Evolutionary conservation across 805 yeast species (phyloP), one percentile per base, ranked within the genome.

Genomic region (Clavispora carvajalis): DNA sequence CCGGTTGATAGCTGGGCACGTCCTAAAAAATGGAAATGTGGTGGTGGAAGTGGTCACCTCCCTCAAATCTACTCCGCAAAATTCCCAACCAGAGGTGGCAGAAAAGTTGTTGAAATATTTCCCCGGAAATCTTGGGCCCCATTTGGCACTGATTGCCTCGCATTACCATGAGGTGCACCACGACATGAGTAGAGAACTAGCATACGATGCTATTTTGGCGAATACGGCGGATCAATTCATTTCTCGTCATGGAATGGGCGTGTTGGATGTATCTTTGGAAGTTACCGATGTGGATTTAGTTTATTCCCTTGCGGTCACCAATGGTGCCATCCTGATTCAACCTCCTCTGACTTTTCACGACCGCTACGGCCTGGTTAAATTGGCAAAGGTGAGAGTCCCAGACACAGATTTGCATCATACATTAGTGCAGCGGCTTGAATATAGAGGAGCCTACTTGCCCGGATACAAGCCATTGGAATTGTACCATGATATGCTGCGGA

Each of bases 201-300:
- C 37, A 3, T 7, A 19, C 10, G 52, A 48, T n/a, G 44, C 41
- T 4, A 35, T 33, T 5, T 19, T 11, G 18, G 46, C 47, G 2
- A 21, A 42, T 2, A 25, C 47, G 17, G 47, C 62, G 28, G 59
- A 57, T 26, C 47, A 54, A 15, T 67, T 55, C 47, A 48, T 65
- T 11, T 44, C 47, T 10, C 43, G 51, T 5, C 95, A 87, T 58
- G 91, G 95, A 1, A 90, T 85, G 54, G 85, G 87, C 5, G 86
- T 86, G n/a, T 77, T 77, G 57, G 93, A 87, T 53, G 77, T 87
- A 9, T 75, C 87, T 0, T 82, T 86, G 50, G 55, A 54, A n/a
- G 91, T 85, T 0, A 63, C 60, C 4, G 65, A 80, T 49, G 77
- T 77, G 10, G 70, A 63, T 4, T 47, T 47, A 1, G 67, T 74